These are phyloP conservation scores for Curvularia sp. DNA, from an alignment of 2,329 filamentous ascomycete genomes.

Conservation along the genomic window DNA sequence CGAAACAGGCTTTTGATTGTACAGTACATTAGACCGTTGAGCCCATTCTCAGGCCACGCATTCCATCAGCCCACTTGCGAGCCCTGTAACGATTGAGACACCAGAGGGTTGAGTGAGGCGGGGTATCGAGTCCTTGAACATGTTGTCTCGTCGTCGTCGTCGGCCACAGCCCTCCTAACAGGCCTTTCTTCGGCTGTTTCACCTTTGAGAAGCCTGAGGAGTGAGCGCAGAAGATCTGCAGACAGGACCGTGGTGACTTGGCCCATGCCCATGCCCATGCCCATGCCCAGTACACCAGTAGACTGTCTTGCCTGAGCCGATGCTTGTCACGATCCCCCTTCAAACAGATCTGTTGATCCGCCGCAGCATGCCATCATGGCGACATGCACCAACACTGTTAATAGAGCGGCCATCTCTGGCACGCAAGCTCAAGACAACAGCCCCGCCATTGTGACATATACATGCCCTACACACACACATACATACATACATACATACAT, in stretches of 20 bases:
- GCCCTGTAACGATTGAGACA: slow-evolving; percentile 20
- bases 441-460: background rate
- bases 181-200: slow-evolving; percentile 41
- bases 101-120: slow-evolving; percentile 22
- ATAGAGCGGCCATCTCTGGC: background rate
- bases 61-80: slow-evolving; percentile 5
- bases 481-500: background rate
- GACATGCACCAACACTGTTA: background rate
- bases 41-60: background rate
- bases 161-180: slow-evolving; percentile 10
- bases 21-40: background rate
- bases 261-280: slow-evolving; percentile 28
- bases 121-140: slow-evolving; percentile 23
- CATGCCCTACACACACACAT: background rate
- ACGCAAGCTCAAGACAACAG: background rate
- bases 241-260: slow-evolving; percentile 24
- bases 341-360: slow-evolving; percentile 3
- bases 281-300: slow-evolving; percentile 11
- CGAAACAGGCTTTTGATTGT: background rate
- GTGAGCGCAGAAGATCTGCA: slow-evolving; percentile 31
- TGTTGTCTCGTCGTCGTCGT: slow-evolving; percentile 16
- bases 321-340: slow-evolving; percentile 9
- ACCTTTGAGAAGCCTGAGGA: slow-evolving; percentile 25
- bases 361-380: slow-evolving; percentile 4
- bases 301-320: slow-evolving; percentile 14